Conservation (phyloP, 2,329 filamentous ascomycete genomes). For the Dendrostoma leiphaemia region DNA sequence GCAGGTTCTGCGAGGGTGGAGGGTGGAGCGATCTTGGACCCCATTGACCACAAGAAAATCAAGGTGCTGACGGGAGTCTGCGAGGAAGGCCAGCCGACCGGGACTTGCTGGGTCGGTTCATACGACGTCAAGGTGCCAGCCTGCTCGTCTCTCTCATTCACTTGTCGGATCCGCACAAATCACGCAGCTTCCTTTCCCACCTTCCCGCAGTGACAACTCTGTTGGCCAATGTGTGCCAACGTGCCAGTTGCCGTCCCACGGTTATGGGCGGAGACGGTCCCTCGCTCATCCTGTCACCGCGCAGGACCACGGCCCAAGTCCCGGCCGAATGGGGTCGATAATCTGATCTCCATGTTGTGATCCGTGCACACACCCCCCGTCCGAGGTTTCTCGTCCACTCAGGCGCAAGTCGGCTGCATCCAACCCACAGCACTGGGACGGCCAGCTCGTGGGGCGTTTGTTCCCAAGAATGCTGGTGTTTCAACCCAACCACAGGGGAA, state of each 20-base stretch:
- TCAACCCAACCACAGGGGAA: neutral
- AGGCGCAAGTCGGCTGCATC: neutral
- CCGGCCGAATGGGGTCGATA: neutral
- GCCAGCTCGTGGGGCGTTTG: neutral
- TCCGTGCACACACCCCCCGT: too few relatives aligned
- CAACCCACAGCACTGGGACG: conserved; percentile 1
- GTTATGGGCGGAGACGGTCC: too few relatives aligned
- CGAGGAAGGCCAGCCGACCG: neutral
- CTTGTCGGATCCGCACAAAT: neutral
- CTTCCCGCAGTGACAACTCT: too few relatives aligned
- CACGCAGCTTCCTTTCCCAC: neutral
- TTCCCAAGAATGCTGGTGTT: neutral
- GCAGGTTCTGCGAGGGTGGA: neutral
- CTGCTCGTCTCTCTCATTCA: too few relatives aligned
- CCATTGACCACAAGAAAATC: neutral
- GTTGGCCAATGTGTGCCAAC: too few relatives aligned
- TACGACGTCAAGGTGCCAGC: neutral
- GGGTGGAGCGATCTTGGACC: neutral
- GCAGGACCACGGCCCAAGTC: too few relatives aligned
- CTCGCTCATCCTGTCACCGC: neutral
- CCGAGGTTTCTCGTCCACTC: too few relatives aligned
- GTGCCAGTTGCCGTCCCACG: too few relatives aligned
- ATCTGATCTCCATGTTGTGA: neutral
- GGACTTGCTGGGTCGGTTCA: neutral
- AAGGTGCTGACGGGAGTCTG: neutral